A percentile compares a stretch with the other conserved stretches of the same genome.
These are phyloP conservation scores for Pugionium dolabratum DNA, from an alignment of 345 rosid genomes.

Conservation along the genomic window DNA sequence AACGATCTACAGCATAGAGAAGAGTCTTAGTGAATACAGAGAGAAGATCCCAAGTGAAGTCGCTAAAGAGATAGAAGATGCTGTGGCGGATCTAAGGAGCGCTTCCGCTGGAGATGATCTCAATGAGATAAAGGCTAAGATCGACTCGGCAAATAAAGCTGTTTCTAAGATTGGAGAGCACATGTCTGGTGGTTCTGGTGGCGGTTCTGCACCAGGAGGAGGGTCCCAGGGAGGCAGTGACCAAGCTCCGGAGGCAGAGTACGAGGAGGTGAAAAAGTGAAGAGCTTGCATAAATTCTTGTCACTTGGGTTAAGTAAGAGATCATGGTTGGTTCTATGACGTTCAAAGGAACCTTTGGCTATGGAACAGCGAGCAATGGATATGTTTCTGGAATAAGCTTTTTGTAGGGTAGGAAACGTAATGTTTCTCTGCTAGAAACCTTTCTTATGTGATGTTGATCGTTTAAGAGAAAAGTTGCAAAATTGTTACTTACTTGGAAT, in stretches of 20 bases:
- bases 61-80: constrained; percentile 75
- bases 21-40: constrained; percentile 76
- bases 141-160: constrained; percentile 77
- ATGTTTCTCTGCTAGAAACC: constrained; percentile 2
- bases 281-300: constrained; percentile 10
- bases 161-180: constrained; percentile 88
- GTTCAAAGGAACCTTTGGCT: constrained; percentile 12
- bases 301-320: constrained; percentile 26
- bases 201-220: constrained; percentile 53
- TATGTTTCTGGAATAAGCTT: constrained; percentile 28
- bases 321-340: too few species aligned
- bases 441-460: constrained; percentile 4
- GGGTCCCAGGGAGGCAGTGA: constrained; percentile 74
- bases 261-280: constrained; percentile 78
- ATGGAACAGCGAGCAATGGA: constrained; percentile 13
- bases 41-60: constrained; percentile 77
- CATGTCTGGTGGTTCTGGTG: constrained; percentile 50
- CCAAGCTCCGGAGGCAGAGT: constrained; percentile 78
- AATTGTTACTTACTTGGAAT: background rate
- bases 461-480: background rate
- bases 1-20: constrained; percentile 82
- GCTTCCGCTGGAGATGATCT: constrained; percentile 59
- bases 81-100: constrained; percentile 63
- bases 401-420: constrained; percentile 17
- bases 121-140: constrained; percentile 72